phyloP scores from a whole-genome alignment of 345 rosid species.

The Firmiana major region DNA sequence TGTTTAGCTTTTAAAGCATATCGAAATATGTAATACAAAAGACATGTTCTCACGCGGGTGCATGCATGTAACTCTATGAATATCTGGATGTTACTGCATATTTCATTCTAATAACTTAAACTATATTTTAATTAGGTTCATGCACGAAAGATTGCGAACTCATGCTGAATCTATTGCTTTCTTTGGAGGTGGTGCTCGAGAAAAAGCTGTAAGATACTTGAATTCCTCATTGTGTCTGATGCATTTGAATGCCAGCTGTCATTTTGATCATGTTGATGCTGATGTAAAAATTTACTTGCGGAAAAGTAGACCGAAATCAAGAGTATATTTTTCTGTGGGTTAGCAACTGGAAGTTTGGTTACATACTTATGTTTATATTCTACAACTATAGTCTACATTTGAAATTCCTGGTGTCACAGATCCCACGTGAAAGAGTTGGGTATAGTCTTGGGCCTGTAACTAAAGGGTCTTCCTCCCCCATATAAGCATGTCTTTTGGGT shows the following conservation, averaged over 20 bases:
- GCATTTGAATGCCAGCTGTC: not conserved
- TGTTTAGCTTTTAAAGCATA: not conserved
- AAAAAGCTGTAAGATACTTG: slow-evolving; percentile 78
- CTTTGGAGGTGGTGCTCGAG: slow-evolving; percentile 99
- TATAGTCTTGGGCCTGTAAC: too few relatives aligned
- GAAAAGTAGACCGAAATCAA: not conserved
- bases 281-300: not conserved
- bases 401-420: not conserved
- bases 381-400: not conserved
- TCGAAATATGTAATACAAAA: not conserved
- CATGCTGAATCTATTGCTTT: slow-evolving; percentile 99
- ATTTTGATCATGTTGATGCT: not conserved
- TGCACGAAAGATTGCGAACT: slow-evolving; percentile 95
- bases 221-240: slow-evolving; percentile 1
- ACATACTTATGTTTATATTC: not conserved
- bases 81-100: slow-evolving; percentile 11
- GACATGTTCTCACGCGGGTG: not conserved
- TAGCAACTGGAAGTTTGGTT: slow-evolving; percentile 1
- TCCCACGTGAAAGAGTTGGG: too few relatives aligned
- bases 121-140: slow-evolving; percentile 57
- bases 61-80: slow-evolving; percentile 4
- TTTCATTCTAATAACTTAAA: slow-evolving; percentile 13
- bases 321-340: not conserved
- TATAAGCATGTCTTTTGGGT: too few relatives aligned
- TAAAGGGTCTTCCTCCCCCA: too few relatives aligned